Evolutionary conservation across 495 filamentous ascomycete genomes (phyloP).

Genomic region (Lichina pygmaea): DNA sequence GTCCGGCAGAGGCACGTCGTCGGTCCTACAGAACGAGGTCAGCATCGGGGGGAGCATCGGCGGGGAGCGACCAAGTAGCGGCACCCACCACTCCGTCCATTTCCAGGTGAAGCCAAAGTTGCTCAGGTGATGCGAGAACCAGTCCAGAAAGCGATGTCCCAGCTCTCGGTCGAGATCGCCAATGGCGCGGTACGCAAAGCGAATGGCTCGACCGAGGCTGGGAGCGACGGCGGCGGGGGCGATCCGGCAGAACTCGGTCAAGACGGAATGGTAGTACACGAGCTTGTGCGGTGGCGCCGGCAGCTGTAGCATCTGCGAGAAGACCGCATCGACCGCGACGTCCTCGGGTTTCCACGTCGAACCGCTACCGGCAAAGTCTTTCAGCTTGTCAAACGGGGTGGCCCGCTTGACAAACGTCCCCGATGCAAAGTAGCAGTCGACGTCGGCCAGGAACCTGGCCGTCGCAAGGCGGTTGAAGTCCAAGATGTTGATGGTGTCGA

Average conservation of each 20-base stretch:
- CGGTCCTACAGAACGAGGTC: conserved; percentile 22
- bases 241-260: conserved; percentile 88
- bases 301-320: conserved; percentile 76
- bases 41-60: conserved; percentile 3
- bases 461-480: conserved; percentile 75
- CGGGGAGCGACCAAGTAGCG: not conserved
- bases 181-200: conserved; percentile 59
- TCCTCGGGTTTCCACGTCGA: conserved; percentile 96
- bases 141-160: conserved; percentile 69
- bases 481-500: conserved; percentile 84
- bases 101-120: conserved; percentile 99
- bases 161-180: conserved; percentile 73
- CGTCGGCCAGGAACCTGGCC: conserved; percentile 71
- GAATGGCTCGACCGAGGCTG: conserved; percentile 75
- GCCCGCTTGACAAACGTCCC: conserved; percentile 79
- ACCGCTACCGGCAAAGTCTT: conserved; percentile 27
- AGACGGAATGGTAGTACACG: conserved; percentile 82
- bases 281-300: conserved; percentile 78
- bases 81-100: conserved; percentile 74
- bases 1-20: conserved; percentile 50
- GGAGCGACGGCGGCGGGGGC: conserved; percentile 91
- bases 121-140: conserved; percentile 93
- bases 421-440: conserved; percentile 79
- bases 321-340: conserved; percentile 87
- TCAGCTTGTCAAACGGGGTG: conserved; percentile 68